phyloP scores from a whole-genome alignment of 352 stramenopile species.

The Pythium coloratum region DNA sequence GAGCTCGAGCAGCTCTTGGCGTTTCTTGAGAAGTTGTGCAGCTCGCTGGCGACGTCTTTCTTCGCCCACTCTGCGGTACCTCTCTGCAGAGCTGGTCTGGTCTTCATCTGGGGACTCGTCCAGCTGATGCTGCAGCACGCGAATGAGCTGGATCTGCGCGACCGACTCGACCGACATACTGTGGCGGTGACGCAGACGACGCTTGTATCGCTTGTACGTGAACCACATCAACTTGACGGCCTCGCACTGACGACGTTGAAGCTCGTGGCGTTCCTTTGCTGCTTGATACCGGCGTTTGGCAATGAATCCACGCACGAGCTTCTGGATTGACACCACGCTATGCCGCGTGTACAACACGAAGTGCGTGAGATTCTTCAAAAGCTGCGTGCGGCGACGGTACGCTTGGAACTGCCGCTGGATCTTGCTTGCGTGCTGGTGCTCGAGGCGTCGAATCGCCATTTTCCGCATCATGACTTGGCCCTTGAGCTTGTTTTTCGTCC shows the following conservation, averaged over 20 bases:
- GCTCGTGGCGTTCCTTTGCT: conserved; percentile 24
- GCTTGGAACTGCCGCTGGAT: conserved; percentile 60
- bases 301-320: conserved; percentile 47
- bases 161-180: conserved; percentile 65
- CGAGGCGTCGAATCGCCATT: conserved; percentile 35
- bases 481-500: conserved; percentile 45
- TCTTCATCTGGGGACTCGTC: conserved; percentile 23
- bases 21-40: conserved; percentile 48
- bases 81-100: conserved; percentile 25
- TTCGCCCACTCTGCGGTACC: conserved; percentile 52
- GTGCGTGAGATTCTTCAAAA: conserved; percentile 36
- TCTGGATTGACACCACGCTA: conserved; percentile 52
- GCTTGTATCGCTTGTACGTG: conserved; percentile 46
- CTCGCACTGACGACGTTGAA: conserved; percentile 20
- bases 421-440: conserved; percentile 43
- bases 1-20: conserved; percentile 50
- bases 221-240: conserved; percentile 43
- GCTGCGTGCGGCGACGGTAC: conserved; percentile 34
- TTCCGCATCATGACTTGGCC: conserved; percentile 50
- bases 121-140: conserved; percentile 42
- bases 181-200: conserved; percentile 39
- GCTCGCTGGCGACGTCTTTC: conserved; percentile 54
- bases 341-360: conserved; percentile 35
- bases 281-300: conserved; percentile 40
- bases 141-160: conserved; percentile 50